A percentile compares a stretch with the other conserved stretches of the same genome.
These are phyloP conservation scores for Phytophthora meadii DNA, from an alignment of 352 stramenopile genomes.

Conservation along the genomic window DNA sequence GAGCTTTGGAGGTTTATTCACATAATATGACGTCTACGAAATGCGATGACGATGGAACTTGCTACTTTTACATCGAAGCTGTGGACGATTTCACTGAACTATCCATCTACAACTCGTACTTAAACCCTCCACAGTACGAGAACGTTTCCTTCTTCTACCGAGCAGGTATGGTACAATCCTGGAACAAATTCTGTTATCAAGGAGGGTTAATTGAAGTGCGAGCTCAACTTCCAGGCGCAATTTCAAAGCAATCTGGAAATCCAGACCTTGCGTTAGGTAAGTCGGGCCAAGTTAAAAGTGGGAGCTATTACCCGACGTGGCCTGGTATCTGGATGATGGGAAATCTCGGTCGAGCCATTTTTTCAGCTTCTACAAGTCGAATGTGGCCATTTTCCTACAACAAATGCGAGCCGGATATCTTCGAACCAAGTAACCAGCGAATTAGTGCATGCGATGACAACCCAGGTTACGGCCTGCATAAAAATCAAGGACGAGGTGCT, in stretches of 20 bases:
- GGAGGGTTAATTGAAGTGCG: constrained; percentile 92
- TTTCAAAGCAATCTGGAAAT: constrained; percentile 55
- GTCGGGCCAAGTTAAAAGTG: constrained; percentile 48
- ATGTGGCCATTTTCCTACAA: constrained; percentile 96
- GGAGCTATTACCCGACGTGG: constrained; percentile 80
- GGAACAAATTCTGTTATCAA: constrained; percentile 97
- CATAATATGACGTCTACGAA: constrained; percentile 79
- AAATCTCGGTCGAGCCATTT: constrained; percentile 94
- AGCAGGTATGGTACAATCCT: constrained; percentile 91
- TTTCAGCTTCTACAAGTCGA: constrained; percentile 89
- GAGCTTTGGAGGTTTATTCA: constrained; percentile 93
- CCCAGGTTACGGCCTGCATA: constrained; percentile 91
- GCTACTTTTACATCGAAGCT: constrained; percentile 64
- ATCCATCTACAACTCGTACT: constrained; percentile 56
- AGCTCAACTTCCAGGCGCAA: constrained; percentile 88
- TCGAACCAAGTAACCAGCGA: constrained; percentile 46
- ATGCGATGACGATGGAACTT: constrained; percentile 53
- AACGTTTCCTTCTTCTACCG: constrained; percentile 54
- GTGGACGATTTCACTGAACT: constrained; percentile 49
- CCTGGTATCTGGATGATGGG: constrained; percentile 95
- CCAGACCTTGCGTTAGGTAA: constrained; percentile 44
- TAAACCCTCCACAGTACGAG: constrained; percentile 49
- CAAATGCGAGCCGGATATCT: constrained; percentile 71
- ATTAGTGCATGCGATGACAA: constrained; percentile 86
- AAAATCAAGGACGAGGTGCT: constrained; percentile 80